Base-by-base conservation (phyloP, 306 rosid species). In the Vigna hirtella region DNA sequence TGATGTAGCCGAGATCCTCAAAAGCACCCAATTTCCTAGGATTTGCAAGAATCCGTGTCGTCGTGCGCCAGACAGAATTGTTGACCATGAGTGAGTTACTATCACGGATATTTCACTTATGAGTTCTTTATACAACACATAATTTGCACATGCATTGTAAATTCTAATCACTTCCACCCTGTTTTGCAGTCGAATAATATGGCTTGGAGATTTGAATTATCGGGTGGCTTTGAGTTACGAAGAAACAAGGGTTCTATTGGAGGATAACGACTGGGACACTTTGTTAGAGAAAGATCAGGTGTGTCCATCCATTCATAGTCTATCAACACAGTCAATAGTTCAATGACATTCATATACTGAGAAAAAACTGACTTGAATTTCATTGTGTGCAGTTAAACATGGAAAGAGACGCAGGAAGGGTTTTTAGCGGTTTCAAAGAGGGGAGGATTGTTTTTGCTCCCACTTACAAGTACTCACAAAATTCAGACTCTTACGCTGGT, bases 201-300 rank as follows among this genome's bases (percentile, higher is more conserved):
- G 98, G 98, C 86, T 92, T 1, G 98, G 98, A 77, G 98, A 94
- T 83, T 90, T 94, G 91, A 94, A 94, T 61, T 94, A 94, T 66
- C 86, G 97, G 7, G 85, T 92, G 80, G 79, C 97, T 34, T 79
- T 94, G 92, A 94, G 92, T 83, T 94, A 94, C 38, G 91, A 94
- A 20, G 90, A 91, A 80, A 90, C 98, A 32, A 86, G 90, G 71
- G 75, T 66, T 47, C 71, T 94, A 43, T 58, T 94, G 86, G 97
- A 92, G 72, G 97, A 89, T 2, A 89, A 85, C 82, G 92, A 92
- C 40, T 94, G 98, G 98, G 93, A 92, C 80, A 79, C 86, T 38
- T 86, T 94, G 71, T 82, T 94, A 45, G 87, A 83, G 74, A 92
- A 77, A 76, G 98, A 94, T 79, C 97, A 94, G 92, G 98, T 93